These are phyloP conservation scores for Citeromyces hawaiiensis DNA, from an alignment of 1,139 yeast species.

Conservation along the genomic window DNA sequence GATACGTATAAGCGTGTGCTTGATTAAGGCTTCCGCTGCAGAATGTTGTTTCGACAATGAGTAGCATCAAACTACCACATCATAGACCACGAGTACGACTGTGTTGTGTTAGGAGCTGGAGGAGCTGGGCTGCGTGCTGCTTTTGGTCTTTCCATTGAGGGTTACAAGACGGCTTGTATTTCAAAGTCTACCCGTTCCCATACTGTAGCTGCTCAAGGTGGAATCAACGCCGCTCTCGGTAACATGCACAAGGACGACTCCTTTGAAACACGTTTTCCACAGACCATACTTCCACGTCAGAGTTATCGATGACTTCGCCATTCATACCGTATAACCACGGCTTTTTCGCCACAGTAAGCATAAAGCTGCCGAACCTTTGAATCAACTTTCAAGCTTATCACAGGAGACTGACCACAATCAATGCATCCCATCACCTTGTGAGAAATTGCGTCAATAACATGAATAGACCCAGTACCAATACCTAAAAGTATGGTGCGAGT, in stretches of 20 bases:
- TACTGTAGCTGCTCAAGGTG: conserved; percentile 99
- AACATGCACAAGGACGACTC: conserved; percentile 97
- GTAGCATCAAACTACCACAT: conserved; percentile 77
- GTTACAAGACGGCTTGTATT: conserved; percentile 94
- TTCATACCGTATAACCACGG: background rate
- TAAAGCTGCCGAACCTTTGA: background rate
- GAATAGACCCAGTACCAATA: background rate
- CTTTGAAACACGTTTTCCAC: too few species aligned
- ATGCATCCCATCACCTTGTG: background rate
- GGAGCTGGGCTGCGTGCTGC: conserved; percentile 99
- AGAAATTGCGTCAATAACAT: background rate
- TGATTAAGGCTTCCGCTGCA: too few species aligned
- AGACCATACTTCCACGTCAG: too few species aligned
- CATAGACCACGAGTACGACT: conserved; percentile 94
- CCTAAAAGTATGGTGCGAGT: background rate
- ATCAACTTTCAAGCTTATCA: background rate
- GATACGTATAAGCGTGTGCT: too few species aligned
- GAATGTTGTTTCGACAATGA: too few species aligned
- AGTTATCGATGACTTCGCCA: too few species aligned
- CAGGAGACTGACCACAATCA: background rate
- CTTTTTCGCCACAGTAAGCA: background rate
- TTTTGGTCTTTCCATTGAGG: conserved; percentile 93
- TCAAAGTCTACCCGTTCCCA: conserved; percentile 98
- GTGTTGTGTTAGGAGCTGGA: conserved; percentile 97
- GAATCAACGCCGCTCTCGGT: conserved; percentile 95